Evolutionary conservation across 2,329 filamentous ascomycete species (phyloP), one percentile per base, ranked within the genome.

Genomic region (Lachnum nothofagi): DNA sequence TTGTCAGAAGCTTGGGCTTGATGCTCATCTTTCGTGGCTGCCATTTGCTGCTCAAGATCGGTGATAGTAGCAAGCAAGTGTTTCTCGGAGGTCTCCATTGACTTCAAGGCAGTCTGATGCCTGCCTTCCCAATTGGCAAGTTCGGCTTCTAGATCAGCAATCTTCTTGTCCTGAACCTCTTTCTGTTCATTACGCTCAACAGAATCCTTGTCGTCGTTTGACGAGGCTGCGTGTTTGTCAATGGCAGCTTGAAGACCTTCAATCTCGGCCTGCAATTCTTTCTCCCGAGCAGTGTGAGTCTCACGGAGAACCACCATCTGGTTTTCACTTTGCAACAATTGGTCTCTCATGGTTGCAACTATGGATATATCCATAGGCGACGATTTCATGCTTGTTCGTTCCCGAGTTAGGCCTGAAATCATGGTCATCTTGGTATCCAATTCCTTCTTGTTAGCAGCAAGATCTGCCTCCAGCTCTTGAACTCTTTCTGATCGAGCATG

Each of bases 401-500:
- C 94, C 46, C 93, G 85, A 3, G 93, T 95, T 55, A 98, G 75
- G 5, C 93, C 93, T 24, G 89, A 88, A 60, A 98, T 97, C 64
- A 98, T 91, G 24, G 88, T 88, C 75, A 91, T 90, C 78, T 98
- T 98, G 54, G 80, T 84, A 65, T 98, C 93, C 85, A 97, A 95
- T 68, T 98, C 93, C 72, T 90, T 95, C 73, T 88, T 93, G 19
- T 90, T 81, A 3, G 82, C 83, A 22, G 83, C 75, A 48, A 96
- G 80, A 59, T 95, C 91, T 5, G 83, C 82, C 67, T 98, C 93
- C 12, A 98, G 75, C 60, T 91, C 84, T 63, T 94, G 88, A 45
- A 96, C 91, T 23, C 91, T 83, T 66, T 97, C 91, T 33, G 91
- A 91, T 35, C 91, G 83, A 8, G 77, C 77, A 56, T 95, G 86